Evolutionary conservation across 2,329 filamentous ascomycete genomes (phyloP).

Genomic region (Calonectria multiphialidica): DNA sequence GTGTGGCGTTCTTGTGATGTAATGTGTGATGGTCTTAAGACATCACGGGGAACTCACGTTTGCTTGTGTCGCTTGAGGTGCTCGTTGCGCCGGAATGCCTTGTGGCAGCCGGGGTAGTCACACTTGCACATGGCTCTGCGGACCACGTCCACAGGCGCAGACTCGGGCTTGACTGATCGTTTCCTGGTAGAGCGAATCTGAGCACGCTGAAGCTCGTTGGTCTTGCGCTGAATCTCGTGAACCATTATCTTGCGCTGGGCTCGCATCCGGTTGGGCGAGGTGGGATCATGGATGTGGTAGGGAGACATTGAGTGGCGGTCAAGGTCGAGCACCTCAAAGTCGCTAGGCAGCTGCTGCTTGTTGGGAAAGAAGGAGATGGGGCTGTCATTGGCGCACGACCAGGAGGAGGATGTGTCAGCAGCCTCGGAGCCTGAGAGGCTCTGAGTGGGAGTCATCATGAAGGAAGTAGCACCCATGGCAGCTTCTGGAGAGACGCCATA

Average conservation of each 20-base stretch:
- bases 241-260: slow-evolving; percentile 55
- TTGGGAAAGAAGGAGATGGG: slow-evolving; percentile 55
- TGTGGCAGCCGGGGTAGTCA: slow-evolving; percentile 59
- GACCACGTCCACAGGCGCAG: slow-evolving; percentile 50
- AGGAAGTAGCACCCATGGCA: slow-evolving; percentile 47
- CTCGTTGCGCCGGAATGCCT: slow-evolving; percentile 65
- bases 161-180: slow-evolving; percentile 44
- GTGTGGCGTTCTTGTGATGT: not conserved
- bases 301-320: slow-evolving; percentile 53
- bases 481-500: slow-evolving; percentile 51
- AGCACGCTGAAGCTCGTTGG: slow-evolving; percentile 56
- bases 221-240: slow-evolving; percentile 58
- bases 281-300: slow-evolving; percentile 47
- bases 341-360: slow-evolving; percentile 45
- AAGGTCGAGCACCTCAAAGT: slow-evolving; percentile 50
- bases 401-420: slow-evolving; percentile 52
- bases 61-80: slow-evolving; percentile 68
- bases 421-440: slow-evolving; percentile 55
- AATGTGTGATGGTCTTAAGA: not conserved
- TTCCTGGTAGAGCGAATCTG: slow-evolving; percentile 52
- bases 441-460: slow-evolving; percentile 56
- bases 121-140: slow-evolving; percentile 59
- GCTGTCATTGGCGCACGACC: slow-evolving; percentile 55
- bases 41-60: slow-evolving; percentile 54
- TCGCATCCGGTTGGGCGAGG: slow-evolving; percentile 49